A percentile compares a stretch with the other conserved stretches of the same genome.
Evolutionary conservation across 768 basidiomycete species (phyloP).

Genomic region (Tubosaeta sp.): DNA sequence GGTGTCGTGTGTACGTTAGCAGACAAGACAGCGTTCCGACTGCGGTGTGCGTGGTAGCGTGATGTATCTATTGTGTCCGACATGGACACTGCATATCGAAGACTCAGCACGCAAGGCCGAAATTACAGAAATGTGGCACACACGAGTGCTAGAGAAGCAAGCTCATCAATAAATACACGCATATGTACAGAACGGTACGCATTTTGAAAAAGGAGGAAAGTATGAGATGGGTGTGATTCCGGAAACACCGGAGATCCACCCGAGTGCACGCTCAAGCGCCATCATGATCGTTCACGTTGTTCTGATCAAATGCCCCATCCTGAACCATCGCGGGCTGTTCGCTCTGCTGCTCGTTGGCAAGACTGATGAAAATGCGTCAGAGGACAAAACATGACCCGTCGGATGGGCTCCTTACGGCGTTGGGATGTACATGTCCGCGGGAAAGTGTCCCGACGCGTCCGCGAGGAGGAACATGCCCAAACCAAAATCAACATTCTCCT

Average conservation of each 20-base stretch:
- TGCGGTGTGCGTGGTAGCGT: slow-evolving; percentile 2
- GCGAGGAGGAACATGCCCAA: background rate
- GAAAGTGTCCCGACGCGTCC: slow-evolving; percentile 2
- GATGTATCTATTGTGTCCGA: background rate
- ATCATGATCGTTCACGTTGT: slow-evolving; percentile 8
- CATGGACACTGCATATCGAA: slow-evolving; percentile 2
- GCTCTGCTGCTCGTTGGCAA: slow-evolving; percentile 5
- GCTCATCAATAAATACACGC: slow-evolving; percentile 7
- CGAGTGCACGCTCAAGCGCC: slow-evolving; percentile 1
- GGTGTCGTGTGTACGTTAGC: slow-evolving; percentile 18
- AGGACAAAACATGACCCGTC: background rate
- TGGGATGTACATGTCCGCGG: slow-evolving; percentile 3
- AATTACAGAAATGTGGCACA: slow-evolving; percentile 22
- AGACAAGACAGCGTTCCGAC: slow-evolving; percentile 1
- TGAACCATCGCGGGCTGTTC: slow-evolving; percentile 8
- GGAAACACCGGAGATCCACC: slow-evolving; percentile 2
- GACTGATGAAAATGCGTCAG: slow-evolving; percentile 8
- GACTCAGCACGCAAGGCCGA: slow-evolving; percentile 14
- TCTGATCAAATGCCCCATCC: slow-evolving; percentile 4
- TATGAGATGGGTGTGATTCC: background rate
- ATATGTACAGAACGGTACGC: background rate
- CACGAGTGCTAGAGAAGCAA: slow-evolving; percentile 15
- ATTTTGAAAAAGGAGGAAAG: background rate
- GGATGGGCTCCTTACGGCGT: slow-evolving; percentile 6
- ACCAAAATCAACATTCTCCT: background rate